These are phyloP conservation scores for Malassezia sympodialis DNA, from an alignment of 1,284 basidiomycete genomes.

Conservation along the genomic window DNA sequence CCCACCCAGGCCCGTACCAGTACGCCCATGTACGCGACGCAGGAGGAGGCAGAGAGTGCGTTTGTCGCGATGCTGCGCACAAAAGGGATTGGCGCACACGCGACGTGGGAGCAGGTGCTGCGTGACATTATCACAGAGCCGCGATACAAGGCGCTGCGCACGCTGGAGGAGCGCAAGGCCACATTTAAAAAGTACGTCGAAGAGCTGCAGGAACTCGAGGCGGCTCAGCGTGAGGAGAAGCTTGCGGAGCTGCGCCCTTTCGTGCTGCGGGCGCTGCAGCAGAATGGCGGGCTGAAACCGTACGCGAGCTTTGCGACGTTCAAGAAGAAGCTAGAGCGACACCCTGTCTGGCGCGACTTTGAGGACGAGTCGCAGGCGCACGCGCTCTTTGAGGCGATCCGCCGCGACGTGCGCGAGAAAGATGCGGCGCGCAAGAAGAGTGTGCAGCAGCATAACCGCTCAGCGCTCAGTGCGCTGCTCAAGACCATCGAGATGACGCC, in stretches of 20 bases:
- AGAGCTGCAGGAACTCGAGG: conserved; percentile 30
- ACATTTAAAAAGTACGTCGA: conserved; percentile 54
- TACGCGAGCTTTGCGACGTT: conserved; percentile 32
- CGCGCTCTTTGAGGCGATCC: conserved; percentile 23
- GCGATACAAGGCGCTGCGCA: conserved; percentile 84
- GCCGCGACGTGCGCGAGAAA: conserved; percentile 22
- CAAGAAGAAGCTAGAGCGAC: conserved; percentile 19
- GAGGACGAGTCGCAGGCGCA: conserved; percentile 26
- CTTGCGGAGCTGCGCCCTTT: conserved; percentile 26
- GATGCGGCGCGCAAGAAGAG: conserved; percentile 21
- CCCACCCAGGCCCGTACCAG: not conserved
- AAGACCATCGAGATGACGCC: conserved; percentile 40
- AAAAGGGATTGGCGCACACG: conserved; percentile 75
- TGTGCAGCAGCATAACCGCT: conserved; percentile 27
- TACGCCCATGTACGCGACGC: conserved; percentile 40
- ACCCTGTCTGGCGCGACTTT: conserved; percentile 20
- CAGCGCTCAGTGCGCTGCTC: conserved; percentile 36
- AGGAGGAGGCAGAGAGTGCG: conserved; percentile 83
- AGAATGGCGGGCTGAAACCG: conserved; percentile 21
- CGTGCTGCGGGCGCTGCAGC: conserved; percentile 18
- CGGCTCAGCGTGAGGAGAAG: conserved; percentile 20
- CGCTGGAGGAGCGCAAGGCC: conserved; percentile 83
- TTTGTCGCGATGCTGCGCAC: conserved; percentile 79
- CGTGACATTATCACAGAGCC: conserved; percentile 95
- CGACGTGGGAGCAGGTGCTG: conserved; percentile 99